Base-by-base conservation (phyloP, 805 yeast genomes). In the Hermanozyma aechmeae region DNA sequence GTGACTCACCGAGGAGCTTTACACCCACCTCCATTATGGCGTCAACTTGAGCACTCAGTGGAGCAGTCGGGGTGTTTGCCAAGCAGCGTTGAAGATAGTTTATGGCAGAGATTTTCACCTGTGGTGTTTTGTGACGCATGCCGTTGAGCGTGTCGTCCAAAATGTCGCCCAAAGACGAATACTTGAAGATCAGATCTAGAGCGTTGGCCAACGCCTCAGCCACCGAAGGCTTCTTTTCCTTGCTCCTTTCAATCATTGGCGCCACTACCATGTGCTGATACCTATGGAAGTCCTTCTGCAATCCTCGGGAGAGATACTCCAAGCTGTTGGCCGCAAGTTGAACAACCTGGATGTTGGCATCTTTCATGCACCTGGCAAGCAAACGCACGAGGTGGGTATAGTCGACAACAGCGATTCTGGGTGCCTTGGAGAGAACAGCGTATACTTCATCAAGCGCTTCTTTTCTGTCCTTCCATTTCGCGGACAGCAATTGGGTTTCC, bases 391-490 rank as follows among this genome's bases (percentile, higher is more conserved):
- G 52, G 2, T 67, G 77, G 5, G 67, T 39, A 51, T 78, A 85
- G 48, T 87, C 93, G 30, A 62, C 82, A 19, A 61, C 64, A 6
- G 60, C 54, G n/a, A 59, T 61, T 38, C 68, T 77, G 25, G 77
- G 61, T 2, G 73, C 73, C 25, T 79, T 75, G 14, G 60, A 56
- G 16, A 73, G 57, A 9, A 61, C 56, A 19, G 62, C 66, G 18
- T 51, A 38, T 3, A 71, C 65, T 37, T 76, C 86, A 27, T 83
- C 89, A 32, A 92, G 61, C 0, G 71, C 84, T 41, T 83, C 96
- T 33, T 82, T 85, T 38, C 98, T 68, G 29, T 87, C 96, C 48
- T 86, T 85, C 98, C 98, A 92, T 45, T 79, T 77, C 0, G 76
- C 37, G 2, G 87, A 76, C 1, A 62, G 50, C 18, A 85, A 56